Evolutionary conservation across 345 rosid genomes (phyloP).

Genomic region (Melastoma malabathricum): DNA sequence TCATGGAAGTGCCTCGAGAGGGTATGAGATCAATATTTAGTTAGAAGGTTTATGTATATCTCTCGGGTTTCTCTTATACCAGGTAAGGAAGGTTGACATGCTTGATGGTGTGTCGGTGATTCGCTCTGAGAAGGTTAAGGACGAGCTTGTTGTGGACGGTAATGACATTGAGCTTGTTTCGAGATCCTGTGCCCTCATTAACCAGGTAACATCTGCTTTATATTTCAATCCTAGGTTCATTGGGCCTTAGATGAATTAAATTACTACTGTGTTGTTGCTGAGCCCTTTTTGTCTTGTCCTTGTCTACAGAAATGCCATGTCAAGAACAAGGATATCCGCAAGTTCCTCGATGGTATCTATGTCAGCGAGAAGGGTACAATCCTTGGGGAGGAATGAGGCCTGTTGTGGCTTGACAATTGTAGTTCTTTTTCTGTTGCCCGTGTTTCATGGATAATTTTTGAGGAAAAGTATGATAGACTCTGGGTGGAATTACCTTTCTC

Average conservation of each 20-base stretch:
- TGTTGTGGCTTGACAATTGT: background rate
- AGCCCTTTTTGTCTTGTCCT: background rate
- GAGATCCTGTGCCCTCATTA: constrained; percentile 27
- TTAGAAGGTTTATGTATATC: background rate
- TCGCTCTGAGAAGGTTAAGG: constrained; percentile 30
- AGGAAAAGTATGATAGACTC: background rate
- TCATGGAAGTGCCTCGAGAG: background rate
- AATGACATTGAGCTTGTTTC: constrained; percentile 32
- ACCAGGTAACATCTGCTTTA: constrained; percentile 9
- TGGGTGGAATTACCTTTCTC: background rate
- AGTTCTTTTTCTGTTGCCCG: background rate
- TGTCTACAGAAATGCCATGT: constrained; percentile 44
- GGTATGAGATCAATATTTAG: too few relatives aligned
- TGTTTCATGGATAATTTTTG: background rate
- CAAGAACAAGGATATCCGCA: constrained; percentile 56
- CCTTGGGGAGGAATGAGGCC: constrained; percentile 4
- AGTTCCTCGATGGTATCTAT: constrained; percentile 59
- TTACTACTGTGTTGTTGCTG: background rate
- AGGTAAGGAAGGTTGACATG: constrained; percentile 38
- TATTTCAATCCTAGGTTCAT: background rate
- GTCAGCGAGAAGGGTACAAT: constrained; percentile 49
- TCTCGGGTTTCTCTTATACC: background rate
- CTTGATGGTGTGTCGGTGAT: constrained; percentile 21
- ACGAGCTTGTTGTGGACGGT: constrained; percentile 24
- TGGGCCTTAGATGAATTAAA: background rate